Percentiles rank a stretch among this genome's conserved stretches.
phyloP scores from a whole-genome alignment of 2,329 filamentous ascomycete genomes.

The Clonostachys solani region DNA sequence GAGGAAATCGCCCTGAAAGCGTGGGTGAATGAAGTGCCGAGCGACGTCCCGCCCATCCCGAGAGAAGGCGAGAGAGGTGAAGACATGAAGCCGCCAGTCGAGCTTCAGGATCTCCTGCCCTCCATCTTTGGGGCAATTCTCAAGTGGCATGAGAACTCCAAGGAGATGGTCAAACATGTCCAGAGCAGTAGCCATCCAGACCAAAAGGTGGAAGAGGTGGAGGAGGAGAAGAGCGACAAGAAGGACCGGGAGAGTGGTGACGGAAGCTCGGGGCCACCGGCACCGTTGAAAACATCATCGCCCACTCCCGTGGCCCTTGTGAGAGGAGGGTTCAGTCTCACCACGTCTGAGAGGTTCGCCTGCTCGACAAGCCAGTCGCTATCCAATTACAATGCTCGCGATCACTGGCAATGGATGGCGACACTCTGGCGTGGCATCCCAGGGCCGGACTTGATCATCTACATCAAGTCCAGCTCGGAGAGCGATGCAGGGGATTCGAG shows the following conservation, averaged over 20 bases:
- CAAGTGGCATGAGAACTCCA: slow-evolving; percentile 72
- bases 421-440: slow-evolving; percentile 86
- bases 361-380: slow-evolving; percentile 63
- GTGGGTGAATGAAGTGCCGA: slow-evolving; percentile 31
- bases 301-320: slow-evolving; percentile 68
- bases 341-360: slow-evolving; percentile 72
- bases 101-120: slow-evolving; percentile 35
- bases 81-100: slow-evolving; percentile 6
- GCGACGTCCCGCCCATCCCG: slow-evolving; percentile 3
- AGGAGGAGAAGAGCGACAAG: slow-evolving; percentile 5
- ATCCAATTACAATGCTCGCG: slow-evolving; percentile 75
- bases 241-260: slow-evolving; percentile 5
- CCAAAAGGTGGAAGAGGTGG: no score
- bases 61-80: slow-evolving; percentile 7
- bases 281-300: no score
- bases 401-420: slow-evolving; percentile 98
- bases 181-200: slow-evolving; percentile 2
- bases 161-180: slow-evolving; percentile 58
- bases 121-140: slow-evolving; percentile 65
- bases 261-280: slow-evolving; percentile 8
- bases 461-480: slow-evolving; percentile 41
- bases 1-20: slow-evolving; percentile 33
- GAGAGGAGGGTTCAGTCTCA: slow-evolving; percentile 74
- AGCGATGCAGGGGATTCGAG: slow-evolving; percentile 30
- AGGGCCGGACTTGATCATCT: slow-evolving; percentile 75